Evolutionary conservation across 2,329 filamentous ascomycete species (phyloP), one percentile per base, ranked within the genome.

Genomic region (Colletotrichum neosansevieriae): DNA sequence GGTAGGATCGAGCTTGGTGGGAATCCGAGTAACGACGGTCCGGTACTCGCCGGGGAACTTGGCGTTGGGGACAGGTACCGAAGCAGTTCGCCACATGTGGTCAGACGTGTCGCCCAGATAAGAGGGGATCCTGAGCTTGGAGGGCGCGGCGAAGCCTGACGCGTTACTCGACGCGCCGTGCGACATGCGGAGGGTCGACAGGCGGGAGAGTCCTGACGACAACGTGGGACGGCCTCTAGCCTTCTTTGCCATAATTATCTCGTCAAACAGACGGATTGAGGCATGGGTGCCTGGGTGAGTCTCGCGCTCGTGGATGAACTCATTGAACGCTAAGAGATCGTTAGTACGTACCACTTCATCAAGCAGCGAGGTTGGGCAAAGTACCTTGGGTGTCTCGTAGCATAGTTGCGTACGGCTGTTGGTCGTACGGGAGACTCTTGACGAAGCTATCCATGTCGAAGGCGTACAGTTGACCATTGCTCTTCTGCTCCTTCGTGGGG

Each of bases 281-380:
- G 92, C 86, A 70, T 92, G 86, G 7, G 88, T 84, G 0, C 88
- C 79, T 2, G 88, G 83, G 7, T 85, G 88, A 21, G 84, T 89
- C 79, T 96, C 93, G 51, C 93, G 88, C 73, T 94, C 91, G 74
- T 95, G 91, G 70, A 96, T 92, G 77, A 96, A 96, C 77, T 95
- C 92, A 72, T 94, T 94, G 77, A 94, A 94, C 56, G 74, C 76
- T 77, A 60, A 71, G 54, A 70, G 70, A 17, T 32, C 13, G 64
- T 78, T 66, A 78, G 73, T 49, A 69, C 59, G 73, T 49, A 69
- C 59, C 54, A 6, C 9, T 19, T 15, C 32, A 10, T 42, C 1
- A 45, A 44, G 40, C 11, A 5, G 21, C 19, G 19, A 38, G 2
- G 38, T n/a, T 15, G 51, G 19, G 15, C 21, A 19, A 49, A 45